phyloP scores from a whole-genome alignment of 305 asterid genomes.

The Solanum aculeatissimum region DNA sequence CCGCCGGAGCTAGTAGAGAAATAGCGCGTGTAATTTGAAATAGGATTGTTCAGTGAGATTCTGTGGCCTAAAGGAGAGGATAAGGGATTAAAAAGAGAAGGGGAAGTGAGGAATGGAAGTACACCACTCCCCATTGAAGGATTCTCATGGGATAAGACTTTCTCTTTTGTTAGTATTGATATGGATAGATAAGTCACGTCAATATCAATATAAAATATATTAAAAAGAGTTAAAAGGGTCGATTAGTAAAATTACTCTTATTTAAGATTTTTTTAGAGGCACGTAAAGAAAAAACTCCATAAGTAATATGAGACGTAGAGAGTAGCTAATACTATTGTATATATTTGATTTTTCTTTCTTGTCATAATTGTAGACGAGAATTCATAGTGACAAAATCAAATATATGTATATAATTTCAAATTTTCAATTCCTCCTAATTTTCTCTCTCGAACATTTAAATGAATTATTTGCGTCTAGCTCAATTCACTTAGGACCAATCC shows the following conservation, averaged over 20 bases:
- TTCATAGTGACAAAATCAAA: neutral
- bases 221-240: neutral
- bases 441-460: neutral
- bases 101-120: neutral
- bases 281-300: neutral
- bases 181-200: neutral
- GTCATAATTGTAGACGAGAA: neutral
- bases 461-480: neutral
- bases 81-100: conserved; percentile 1
- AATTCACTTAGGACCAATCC: neutral
- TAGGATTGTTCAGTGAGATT: neutral
- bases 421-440: neutral
- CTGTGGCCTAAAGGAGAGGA: neutral
- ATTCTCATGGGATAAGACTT: neutral
- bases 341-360: neutral
- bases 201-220: neutral
- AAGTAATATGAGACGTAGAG: neutral
- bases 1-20: conserved; percentile 19
- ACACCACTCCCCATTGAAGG: conserved; percentile 12
- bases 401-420: too few relatives aligned
- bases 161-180: neutral
- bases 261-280: neutral
- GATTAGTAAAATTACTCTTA: neutral
- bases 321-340: neutral
- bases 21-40: conserved; percentile 4